These are phyloP conservation scores for Talaromyces sp. DNA, from an alignment of 2,329 filamentous ascomycete species.

Conservation along the genomic window DNA sequence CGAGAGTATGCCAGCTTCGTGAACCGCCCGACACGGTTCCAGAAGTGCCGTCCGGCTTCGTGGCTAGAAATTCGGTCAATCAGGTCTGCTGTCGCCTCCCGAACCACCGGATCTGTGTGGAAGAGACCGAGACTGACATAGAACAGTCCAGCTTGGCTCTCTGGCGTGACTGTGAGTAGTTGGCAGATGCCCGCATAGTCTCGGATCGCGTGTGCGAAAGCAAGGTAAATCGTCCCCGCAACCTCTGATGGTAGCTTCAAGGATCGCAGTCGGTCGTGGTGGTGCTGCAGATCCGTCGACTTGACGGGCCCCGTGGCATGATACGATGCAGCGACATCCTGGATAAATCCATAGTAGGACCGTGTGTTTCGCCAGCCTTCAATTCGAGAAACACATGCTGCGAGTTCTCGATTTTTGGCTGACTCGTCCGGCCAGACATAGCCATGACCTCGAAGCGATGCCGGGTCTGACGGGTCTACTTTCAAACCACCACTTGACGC, in stretches of 20 bases:
- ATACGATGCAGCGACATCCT: constrained; percentile 51
- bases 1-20: constrained; percentile 81
- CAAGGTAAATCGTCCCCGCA: constrained; percentile 78
- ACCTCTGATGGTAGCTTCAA: constrained; percentile 72
- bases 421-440: constrained; percentile 90
- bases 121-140: constrained; percentile 88
- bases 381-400: constrained; percentile 85
- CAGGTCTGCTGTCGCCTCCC: constrained; percentile 71
- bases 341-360: constrained; percentile 93
- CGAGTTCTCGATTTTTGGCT: constrained; percentile 76
- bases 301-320: constrained; percentile 36
- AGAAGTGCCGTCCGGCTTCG: constrained; percentile 90
- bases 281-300: constrained; percentile 71
- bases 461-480: constrained; percentile 35
- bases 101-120: constrained; percentile 77
- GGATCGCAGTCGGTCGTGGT: constrained; percentile 84
- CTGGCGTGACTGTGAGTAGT: constrained; percentile 74
- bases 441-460: constrained; percentile 72
- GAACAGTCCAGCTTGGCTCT: constrained; percentile 83
- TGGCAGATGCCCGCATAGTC: constrained; percentile 83
- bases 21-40: constrained; percentile 79
- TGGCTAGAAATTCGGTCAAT: constrained; percentile 79
- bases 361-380: constrained; percentile 96
- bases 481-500: constrained; percentile 41
- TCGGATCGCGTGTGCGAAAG: constrained; percentile 69